Conservation (phyloP, 139 green algal species). For the Closterium sp. region DNA sequence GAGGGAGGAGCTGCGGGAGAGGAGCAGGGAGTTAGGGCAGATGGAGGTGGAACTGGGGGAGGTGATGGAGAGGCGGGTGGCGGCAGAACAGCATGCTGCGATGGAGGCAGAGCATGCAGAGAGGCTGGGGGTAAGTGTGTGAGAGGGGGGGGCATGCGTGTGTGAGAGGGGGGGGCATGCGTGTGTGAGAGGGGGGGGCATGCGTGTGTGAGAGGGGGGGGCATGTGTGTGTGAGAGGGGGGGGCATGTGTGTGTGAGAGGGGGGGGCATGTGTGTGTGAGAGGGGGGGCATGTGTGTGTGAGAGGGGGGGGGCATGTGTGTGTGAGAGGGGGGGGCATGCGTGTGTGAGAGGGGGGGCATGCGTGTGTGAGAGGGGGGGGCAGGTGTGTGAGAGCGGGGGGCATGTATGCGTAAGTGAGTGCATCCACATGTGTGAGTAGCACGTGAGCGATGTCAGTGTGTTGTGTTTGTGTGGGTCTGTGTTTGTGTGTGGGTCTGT, state of each 20-base stretch:
- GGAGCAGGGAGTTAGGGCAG: background rate
- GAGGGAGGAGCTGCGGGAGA: background rate
- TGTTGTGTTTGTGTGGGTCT: too few relatives aligned
- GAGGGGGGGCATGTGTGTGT: too few relatives aligned
- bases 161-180: background rate
- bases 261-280: too few relatives aligned
- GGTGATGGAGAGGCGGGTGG: background rate
- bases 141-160: background rate
- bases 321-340: too few relatives aligned
- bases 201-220: background rate
- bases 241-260: background rate
- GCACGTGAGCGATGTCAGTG: too few relatives aligned
- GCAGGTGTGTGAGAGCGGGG: too few relatives aligned
- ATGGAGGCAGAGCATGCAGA: background rate
- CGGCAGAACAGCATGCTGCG: background rate
- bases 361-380: too few relatives aligned
- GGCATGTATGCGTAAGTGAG: too few relatives aligned
- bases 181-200: background rate
- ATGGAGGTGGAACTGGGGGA: background rate
- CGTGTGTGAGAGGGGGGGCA: too few relatives aligned
- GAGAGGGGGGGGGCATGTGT: too few relatives aligned
- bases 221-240: conserved; percentile 1
- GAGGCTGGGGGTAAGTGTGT: background rate
- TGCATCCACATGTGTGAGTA: too few relatives aligned
- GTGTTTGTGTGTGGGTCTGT: too few relatives aligned